These are phyloP conservation scores for Podila minutissima DNA, from an alignment of 192 early-diverging fungal genomes.

Conservation along the genomic window DNA sequence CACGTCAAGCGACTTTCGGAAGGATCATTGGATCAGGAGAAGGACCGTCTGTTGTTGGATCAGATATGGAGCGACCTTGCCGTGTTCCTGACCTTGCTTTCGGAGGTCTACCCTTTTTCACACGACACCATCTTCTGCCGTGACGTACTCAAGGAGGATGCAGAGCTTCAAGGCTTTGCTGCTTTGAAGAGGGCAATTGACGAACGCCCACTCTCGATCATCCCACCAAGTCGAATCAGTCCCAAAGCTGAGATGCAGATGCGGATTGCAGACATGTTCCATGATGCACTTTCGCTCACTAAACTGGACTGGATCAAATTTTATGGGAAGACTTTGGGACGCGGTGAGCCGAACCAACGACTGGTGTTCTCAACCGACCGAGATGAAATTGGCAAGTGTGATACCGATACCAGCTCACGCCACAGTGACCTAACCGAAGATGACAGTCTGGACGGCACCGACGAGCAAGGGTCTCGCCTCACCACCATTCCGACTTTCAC, in stretches of 20 bases:
- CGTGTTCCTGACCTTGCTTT: conserved; percentile 19
- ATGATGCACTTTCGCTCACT: conserved; percentile 31
- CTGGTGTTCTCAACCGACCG: conserved; percentile 27
- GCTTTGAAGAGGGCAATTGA: conserved; percentile 46
- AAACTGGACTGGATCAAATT: conserved; percentile 33
- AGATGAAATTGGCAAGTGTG: conserved; percentile 2
- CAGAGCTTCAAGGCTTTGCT: conserved; percentile 54
- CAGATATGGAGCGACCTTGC: conserved; percentile 29
- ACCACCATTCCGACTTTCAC: too few relatives aligned
- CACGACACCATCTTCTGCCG: conserved; percentile 45
- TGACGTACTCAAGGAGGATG: conserved; percentile 53
- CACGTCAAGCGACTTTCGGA: conserved; percentile 48
- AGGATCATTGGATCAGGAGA: conserved; percentile 18
- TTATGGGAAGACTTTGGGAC: conserved; percentile 14
- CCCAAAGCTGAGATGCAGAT: conserved; percentile 51
- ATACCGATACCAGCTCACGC: conserved; percentile 12
- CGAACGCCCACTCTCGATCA: conserved; percentile 47
- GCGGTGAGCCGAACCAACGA: conserved; percentile 15
- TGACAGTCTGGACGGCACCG: neutral
- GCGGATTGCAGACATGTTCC: conserved; percentile 48
- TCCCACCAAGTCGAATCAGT: conserved; percentile 43
- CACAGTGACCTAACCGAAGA: conserved; percentile 2
- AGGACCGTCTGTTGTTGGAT: conserved; percentile 18
- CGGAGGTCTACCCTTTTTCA: conserved; percentile 19
- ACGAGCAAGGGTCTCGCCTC: neutral